Base-by-base conservation (phyloP, 805 yeast species). In the Zygosaccharomyces kombuchaensis region DNA sequence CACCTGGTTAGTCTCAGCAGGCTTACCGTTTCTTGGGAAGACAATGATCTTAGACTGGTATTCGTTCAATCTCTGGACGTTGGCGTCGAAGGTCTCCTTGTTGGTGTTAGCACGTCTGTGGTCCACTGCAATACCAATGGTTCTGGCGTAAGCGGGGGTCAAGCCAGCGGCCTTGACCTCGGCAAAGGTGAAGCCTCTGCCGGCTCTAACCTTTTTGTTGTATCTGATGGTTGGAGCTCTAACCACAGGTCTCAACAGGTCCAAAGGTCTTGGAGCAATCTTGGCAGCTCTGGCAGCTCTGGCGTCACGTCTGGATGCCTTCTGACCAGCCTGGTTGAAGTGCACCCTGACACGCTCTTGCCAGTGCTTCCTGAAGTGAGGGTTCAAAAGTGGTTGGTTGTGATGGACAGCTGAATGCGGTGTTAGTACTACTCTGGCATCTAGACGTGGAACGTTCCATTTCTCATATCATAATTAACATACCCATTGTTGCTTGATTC, bases 361-460 rank as follows among this genome's bases (percentile, higher is more conserved):
- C 99, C 99, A 93, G 96, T 91, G 91, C 87, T 91, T 91, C 83
- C 97, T 86, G 96, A 91, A 91, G 82, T 93, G 99, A 85, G 91
- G 91, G 85, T 87, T 88, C 83, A 87, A 86, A 80, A 91, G 80
- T 82, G 98, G 96, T 81, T 89, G 83, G 81, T 91, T 91, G 90
- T 93, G 91, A 68, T 93, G 77, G 83, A 93, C 89, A 77, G 98
- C 99, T 90, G 75, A 10, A 29, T 13, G 32, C 32, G 14, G 16
- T 13, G 32, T 29, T 29, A 29, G 32, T 29, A 29, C 32, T 29
- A 29, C 32, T 29, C 16, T 29, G 32, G 16, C 32, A n/a, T 29
- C 12, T 29, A 3, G 14, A 29, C 8, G n/a, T 39, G 34, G 31
- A 17, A 42, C 36, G 32, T 14, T 17, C 34, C 29, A 26, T 16